Evolutionary conservation across 768 basidiomycete species (phyloP), one percentile per base, ranked within the genome.

Genomic region (Gelatoporia subvermispora): DNA sequence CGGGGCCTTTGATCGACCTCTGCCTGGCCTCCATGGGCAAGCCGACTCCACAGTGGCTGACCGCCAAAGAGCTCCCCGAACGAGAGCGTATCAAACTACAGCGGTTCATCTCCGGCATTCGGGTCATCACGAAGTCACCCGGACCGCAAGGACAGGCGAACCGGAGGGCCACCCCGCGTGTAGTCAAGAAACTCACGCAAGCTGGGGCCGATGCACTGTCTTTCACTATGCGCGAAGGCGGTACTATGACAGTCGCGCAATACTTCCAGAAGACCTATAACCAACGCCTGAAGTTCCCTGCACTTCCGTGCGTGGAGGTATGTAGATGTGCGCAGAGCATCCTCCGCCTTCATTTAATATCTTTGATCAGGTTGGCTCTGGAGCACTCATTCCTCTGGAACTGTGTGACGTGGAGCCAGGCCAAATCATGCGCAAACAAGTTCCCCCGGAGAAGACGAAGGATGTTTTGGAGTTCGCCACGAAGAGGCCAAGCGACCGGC

Each of bases 371-470:
- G 73, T 85, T 11, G 78, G 81, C 4, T 62, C 68, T 21, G 78
- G 77, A 1, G 86, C 87, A 0, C 58, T 82, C 25, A 70, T 86
- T 3, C 88, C 88, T 0, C 62, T 90, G 0, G 88, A 90, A 54
- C 62, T 80, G 2, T 89, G 87, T 58, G 64, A 60, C 0, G 82
- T 90, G 3, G 71, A 75, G 0, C 60, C 71, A 0, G 87, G 86
- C 0, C 88, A 90, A 56, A 77, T 88, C 35, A 81, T 85, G 73
- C 73, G 79, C 36, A 86, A 84, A 54, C 81, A 85, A 42, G 69
- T 91, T 0, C 85, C 86, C 0, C 69, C 79, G 0, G 83, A 87
- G 38, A 81, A 81, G 57, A 82, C 81, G 0, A 76, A 73, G 43
- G 71, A 75, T 1, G 75, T 89, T 3, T 70, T 88, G 0, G 72